A percentile compares a stretch with the other conserved stretches of the same genome.
These are phyloP conservation scores for Steccherinum ochraceum DNA, from an alignment of 768 basidiomycete species.

Conservation along the genomic window DNA sequence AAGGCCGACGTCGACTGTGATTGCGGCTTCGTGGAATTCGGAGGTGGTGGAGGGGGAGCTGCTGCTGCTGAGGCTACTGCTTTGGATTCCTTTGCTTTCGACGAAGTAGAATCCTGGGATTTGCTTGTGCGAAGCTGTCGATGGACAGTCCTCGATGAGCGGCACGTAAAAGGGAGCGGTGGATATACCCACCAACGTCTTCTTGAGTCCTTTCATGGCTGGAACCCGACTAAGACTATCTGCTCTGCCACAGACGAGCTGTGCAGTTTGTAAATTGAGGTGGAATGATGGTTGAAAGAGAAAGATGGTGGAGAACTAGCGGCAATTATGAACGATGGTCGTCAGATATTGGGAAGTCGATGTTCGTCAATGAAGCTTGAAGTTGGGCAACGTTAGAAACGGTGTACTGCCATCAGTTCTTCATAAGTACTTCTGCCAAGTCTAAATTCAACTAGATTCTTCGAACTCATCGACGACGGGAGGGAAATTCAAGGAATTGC, in stretches of 20 bases:
- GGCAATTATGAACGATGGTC: too few relatives aligned
- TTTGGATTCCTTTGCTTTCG: slow-evolving; percentile 65
- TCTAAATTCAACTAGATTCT: too few relatives aligned
- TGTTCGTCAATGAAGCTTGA: too few relatives aligned
- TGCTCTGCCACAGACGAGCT: slow-evolving; percentile 3
- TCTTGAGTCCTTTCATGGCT: slow-evolving; percentile 75
- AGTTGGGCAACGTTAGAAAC: too few relatives aligned
- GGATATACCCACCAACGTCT: slow-evolving; percentile 52
- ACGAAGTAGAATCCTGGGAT: slow-evolving; percentile 56
- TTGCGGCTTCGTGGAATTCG: slow-evolving; percentile 60
- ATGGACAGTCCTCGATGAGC: slow-evolving; percentile 11
- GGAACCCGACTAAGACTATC: not conserved
- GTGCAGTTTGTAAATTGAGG: not conserved
- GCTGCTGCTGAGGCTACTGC: slow-evolving; percentile 31
- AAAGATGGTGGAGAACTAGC: slow-evolving; percentile 10
- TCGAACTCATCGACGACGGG: too few relatives aligned
- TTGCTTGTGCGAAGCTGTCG: slow-evolving; percentile 61
- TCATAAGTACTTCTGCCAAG: too few relatives aligned
- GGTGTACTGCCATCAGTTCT: too few relatives aligned
- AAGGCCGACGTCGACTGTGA: slow-evolving; percentile 40
- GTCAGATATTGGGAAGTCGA: not conserved
- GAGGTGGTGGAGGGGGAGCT: slow-evolving; percentile 53
- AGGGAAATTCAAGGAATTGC: too few relatives aligned
- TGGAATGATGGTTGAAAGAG: slow-evolving; percentile 10
- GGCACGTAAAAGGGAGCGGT: slow-evolving; percentile 15